Base-by-base conservation (phyloP, 148 eudicot species). In the Bassia scoparia region DNA sequence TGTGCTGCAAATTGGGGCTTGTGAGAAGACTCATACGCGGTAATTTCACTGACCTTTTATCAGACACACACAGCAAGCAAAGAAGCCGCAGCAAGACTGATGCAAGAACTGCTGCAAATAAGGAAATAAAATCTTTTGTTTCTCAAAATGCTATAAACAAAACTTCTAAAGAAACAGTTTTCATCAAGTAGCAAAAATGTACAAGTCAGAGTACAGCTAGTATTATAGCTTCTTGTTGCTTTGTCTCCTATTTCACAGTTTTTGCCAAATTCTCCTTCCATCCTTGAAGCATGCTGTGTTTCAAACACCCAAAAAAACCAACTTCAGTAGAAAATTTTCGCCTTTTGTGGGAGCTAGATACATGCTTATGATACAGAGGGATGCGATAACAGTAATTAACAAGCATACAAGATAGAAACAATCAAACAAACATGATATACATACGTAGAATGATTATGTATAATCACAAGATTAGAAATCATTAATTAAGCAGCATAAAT, bases 281-380 rank as follows among this genome's bases (percentile, higher is more conserved):
- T 90, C 85, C 78, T 79, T 84, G 74, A 85, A 75, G 81, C 93
- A 88, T 30, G 91, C 93, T 88, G 76, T 65, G 54, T n/a, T n/a
- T 69, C 55, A 76, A 24, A 49, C 69, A n/a, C 62, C 37, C 65
- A 50, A 56, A 14, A 69, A 56, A 63, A 12, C 37, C 20, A 12
- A 29, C 17, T 29, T 75, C 70, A 69, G n/a, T 24, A 30, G 13
- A 27, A 59, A 4, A 62, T 17, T 3, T 20, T 13, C 68, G 9
- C 6, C 26, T 12, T 18, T 27, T 20, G 13, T 17, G 12, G 7
- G 3, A 60, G 0, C n/a, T n/a, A n/a, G n/a, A 17, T 29, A 21
- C 29, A 50, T 17, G 26, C 26, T 7, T 53, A 53, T 53, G 23
- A 50, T 6, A 48, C n/a, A n/a, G n/a, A n/a, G n/a, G n/a, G n/a